phyloP scores from a whole-genome alignment of 78 protist genomes.

The Dictyostelium firmibasis region DNA sequence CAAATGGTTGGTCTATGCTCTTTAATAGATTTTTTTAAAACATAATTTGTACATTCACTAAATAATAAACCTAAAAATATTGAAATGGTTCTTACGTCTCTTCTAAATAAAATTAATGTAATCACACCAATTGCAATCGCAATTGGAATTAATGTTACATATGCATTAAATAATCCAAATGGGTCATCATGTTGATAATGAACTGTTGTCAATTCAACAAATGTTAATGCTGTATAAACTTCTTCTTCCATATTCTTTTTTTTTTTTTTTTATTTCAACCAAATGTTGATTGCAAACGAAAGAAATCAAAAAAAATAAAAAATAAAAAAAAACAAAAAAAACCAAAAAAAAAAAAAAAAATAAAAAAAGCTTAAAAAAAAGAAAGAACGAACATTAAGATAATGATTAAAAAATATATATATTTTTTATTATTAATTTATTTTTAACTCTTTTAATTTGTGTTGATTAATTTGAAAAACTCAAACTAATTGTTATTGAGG shows the following conservation, averaged over 20 bases:
- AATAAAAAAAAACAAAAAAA: no score
- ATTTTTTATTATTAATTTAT: no score
- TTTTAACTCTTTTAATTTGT: background rate
- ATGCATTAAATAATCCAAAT: constrained; percentile 42
- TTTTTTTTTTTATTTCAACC: background rate
- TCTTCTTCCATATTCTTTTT: background rate
- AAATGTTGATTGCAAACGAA: no score
- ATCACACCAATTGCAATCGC: constrained; percentile 46
- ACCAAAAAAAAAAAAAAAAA: no score
- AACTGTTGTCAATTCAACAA: constrained; percentile 68
- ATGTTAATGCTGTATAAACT: constrained; percentile 46
- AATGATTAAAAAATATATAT: no score
- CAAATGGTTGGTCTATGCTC: constrained; percentile 44
- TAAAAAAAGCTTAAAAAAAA: no score
- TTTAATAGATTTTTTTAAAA: constrained; percentile 64
- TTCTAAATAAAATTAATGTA: constrained; percentile 44
- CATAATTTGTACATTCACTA: constrained; percentile 64
- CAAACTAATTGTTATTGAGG: no score
- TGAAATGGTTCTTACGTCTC: constrained; percentile 60
- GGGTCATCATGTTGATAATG: constrained; percentile 59
- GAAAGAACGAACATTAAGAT: no score
- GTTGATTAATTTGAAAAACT: no score
- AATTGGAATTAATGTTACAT: constrained; percentile 50
- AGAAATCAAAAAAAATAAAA: no score
- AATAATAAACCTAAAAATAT: constrained; percentile 39